Base-by-base conservation (phyloP, 768 basidiomycete genomes). In the Panus rudis region DNA sequence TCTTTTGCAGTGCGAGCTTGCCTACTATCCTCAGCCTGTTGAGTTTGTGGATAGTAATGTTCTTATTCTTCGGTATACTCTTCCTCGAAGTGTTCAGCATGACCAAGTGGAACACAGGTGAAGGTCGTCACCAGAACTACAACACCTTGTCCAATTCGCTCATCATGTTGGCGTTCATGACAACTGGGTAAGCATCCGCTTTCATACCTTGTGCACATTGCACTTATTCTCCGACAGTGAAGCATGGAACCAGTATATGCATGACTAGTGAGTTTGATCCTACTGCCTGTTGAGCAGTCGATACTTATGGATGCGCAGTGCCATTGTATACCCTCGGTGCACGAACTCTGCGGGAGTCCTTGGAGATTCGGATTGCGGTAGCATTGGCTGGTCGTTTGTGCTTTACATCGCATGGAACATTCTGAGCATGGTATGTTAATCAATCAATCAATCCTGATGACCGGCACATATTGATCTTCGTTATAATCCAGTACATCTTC, bases 181-280 rank as follows among this genome's bases (percentile, higher is more conserved):
- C 84, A 47, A 87, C 88, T 24, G 93, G 92, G 92, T 93, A 59
- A 51, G 78, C 66, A 13, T 23, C 16, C 19, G 16, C 3, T 6
- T 12, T 24, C 2, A n/a, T 34, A 6, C n/a, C n/a, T 27, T 22
- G 24, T 20, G 14, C 21, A 19, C 17, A 21, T 25, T 19, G 20
- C 20, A 12, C 20, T 19, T 17, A 19, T 33, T 26, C 34, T 30
- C 37, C 41, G 50, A 6, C 50, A 92, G 92, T 7, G 93, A 97
- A 61, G 90, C 82, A 0, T 98, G 94, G 94, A 97, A 97, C 59
- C 80, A 84, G 53, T 96, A 84, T 60, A 97, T 97, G 94, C 93
- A 97, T 58, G 89, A 97, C 64, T 94, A 80, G 89, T 92, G 59
- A 56, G 84, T 64, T 5, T 24, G 39, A 16, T n/a, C 6, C 10